Conservation (phyloP, 352 stramenopile species). For the Peronospora destructor region DNA sequence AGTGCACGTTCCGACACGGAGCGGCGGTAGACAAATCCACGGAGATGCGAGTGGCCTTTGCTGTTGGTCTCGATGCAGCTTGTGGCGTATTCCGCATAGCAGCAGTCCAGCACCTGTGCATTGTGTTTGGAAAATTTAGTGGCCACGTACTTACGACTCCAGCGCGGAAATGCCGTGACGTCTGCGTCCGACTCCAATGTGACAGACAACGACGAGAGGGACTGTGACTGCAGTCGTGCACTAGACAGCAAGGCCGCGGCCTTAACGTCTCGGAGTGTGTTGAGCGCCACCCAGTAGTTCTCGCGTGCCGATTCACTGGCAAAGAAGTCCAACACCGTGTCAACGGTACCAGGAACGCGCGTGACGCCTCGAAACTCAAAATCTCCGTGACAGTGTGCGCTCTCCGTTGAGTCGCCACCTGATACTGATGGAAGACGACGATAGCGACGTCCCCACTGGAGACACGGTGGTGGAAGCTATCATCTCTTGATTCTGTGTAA, state of each 20-base stretch:
- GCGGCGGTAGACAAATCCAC: constrained; percentile 68
- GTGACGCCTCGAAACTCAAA: constrained; percentile 68
- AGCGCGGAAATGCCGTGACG: constrained; percentile 44
- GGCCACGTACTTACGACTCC: constrained; percentile 60
- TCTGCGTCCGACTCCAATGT: constrained; percentile 29
- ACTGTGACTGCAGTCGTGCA: constrained; percentile 26
- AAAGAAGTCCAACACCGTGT: constrained; percentile 52
- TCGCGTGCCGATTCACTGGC: constrained; percentile 51
- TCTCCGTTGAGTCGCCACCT: constrained; percentile 7
- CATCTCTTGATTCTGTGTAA: constrained; percentile 18
- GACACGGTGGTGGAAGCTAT: constrained; percentile 9
- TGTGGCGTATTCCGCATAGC: constrained; percentile 56
- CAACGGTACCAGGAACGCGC: constrained; percentile 47
- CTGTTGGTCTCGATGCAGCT: constrained; percentile 26
- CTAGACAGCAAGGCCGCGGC: constrained; percentile 39
- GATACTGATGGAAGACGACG: constrained; percentile 14
- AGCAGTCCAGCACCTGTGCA: constrained; percentile 46
- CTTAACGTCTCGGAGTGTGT: constrained; percentile 58
- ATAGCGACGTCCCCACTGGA: constrained; percentile 7
- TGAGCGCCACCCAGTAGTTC: constrained; percentile 66
- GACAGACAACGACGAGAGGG: constrained; percentile 28
- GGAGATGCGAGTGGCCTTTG: constrained; percentile 22
- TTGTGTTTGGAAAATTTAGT: constrained; percentile 55
- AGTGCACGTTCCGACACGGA: constrained; percentile 52
- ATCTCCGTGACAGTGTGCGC: constrained; percentile 21